Conservation (phyloP, 768 basidiomycete species). For the Clitopilus hobsonii region DNA sequence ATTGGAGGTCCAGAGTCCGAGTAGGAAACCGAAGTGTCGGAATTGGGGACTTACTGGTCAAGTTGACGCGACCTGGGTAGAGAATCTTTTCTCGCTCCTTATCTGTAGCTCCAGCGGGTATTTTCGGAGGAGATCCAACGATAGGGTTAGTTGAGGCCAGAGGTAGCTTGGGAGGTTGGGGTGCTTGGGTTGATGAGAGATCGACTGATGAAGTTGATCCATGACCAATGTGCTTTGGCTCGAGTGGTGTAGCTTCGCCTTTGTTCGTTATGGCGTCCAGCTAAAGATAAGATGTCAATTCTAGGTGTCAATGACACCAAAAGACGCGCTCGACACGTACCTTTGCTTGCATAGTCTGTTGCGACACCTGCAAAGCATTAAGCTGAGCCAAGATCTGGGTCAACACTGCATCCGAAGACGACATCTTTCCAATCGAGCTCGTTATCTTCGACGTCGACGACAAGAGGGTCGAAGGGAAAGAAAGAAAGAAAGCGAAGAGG, state of each 20-base stretch:
- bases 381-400: constrained; percentile 72
- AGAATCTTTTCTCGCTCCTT: constrained; percentile 69
- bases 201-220: constrained; percentile 7
- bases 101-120: constrained; percentile 27
- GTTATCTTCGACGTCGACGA: neutral
- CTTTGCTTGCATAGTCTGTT: constrained; percentile 78
- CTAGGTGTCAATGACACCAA: constrained; percentile 2
- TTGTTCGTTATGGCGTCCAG: constrained; percentile 41
- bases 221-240: constrained; percentile 23
- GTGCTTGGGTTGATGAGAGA: constrained; percentile 3
- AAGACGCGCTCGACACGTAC: constrained; percentile 27
- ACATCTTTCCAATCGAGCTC: constrained; percentile 21
- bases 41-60: constrained; percentile 63
- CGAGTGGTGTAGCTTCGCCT: constrained; percentile 16
- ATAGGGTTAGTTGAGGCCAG: constrained; percentile 22
- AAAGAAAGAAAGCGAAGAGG: neutral
- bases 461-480: neutral
- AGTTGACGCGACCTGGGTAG: constrained; percentile 78
- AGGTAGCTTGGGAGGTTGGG: constrained; percentile 12
- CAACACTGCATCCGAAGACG: constrained; percentile 53
- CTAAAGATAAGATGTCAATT: constrained; percentile 24
- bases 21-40: constrained; percentile 4
- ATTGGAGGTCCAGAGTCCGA: constrained; percentile 2
- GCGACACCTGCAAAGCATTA: constrained; percentile 64
- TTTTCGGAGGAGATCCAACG: constrained; percentile 15